Percentiles rank a stretch among this genome's conserved stretches.
phyloP scores from a whole-genome alignment of 1,284 basidiomycete species.

The Ustilago bromivora region DNA sequence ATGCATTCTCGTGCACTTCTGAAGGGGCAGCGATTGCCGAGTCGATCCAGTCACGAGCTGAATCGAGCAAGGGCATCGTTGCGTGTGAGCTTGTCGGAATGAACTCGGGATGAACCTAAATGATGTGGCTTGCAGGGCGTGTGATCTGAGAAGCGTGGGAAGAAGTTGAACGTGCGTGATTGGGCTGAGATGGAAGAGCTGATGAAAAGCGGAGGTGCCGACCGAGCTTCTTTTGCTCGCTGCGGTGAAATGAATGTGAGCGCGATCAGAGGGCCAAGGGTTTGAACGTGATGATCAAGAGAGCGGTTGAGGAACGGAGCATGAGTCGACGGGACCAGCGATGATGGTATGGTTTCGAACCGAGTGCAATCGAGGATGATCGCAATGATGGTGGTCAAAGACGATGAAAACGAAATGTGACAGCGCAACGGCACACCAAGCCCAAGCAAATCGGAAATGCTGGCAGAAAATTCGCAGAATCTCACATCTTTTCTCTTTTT shows the following conservation, averaged over 20 bases:
- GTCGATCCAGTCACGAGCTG: constrained; percentile 11
- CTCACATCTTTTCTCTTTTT: background rate
- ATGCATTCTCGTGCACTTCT: constrained; percentile 30
- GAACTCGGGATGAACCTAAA: background rate
- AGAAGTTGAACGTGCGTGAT: background rate
- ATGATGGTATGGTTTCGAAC: too few relatives aligned
- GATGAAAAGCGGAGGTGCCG: constrained; percentile 4
- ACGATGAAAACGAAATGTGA: background rate
- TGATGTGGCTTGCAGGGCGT: background rate
- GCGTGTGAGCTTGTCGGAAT: background rate
- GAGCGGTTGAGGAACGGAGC: background rate
- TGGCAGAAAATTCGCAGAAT: background rate
- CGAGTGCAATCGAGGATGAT: background rate
- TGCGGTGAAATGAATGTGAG: background rate
- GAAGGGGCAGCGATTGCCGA: constrained; percentile 5
- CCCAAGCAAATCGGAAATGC: background rate
- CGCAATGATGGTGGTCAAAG: background rate
- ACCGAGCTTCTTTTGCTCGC: background rate
- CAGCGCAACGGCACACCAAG: background rate
- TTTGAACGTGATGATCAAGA: background rate
- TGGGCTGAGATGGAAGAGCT: background rate
- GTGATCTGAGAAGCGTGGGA: background rate
- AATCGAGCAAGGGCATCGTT: constrained; percentile 17
- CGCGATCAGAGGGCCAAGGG: too few relatives aligned
- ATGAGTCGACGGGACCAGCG: background rate